These are phyloP conservation scores for Kwoniella sp. DNA, from an alignment of 768 basidiomycete genomes.

Conservation along the genomic window DNA sequence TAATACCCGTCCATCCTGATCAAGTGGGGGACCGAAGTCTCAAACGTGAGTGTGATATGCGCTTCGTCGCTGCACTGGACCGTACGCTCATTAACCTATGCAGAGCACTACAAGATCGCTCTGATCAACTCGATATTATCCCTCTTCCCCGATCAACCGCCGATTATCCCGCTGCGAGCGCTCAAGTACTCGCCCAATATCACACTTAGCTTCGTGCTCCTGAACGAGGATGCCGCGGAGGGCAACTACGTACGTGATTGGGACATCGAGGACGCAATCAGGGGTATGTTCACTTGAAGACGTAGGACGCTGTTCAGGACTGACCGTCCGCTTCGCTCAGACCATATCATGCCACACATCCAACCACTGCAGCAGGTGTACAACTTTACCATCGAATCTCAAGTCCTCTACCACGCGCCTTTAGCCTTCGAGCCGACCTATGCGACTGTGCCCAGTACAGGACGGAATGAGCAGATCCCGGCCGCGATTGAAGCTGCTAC, in stretches of 20 bases:
- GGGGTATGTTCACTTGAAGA: constrained; percentile 55
- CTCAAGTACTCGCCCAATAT: constrained; percentile 76
- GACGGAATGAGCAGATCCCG: constrained; percentile 8
- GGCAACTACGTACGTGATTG: constrained; percentile 63
- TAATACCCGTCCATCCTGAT: constrained; percentile 36
- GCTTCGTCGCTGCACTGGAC: not conserved
- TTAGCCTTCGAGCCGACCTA: constrained; percentile 67
- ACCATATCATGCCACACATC: constrained; percentile 65
- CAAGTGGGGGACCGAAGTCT: constrained; percentile 28
- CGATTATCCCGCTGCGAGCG: constrained; percentile 52
- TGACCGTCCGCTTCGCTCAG: constrained; percentile 51
- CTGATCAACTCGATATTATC: constrained; percentile 31
- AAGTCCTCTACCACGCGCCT: constrained; percentile 86
- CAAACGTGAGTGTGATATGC: constrained; percentile 14
- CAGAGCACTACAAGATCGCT: constrained; percentile 54
- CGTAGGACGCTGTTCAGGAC: not conserved
- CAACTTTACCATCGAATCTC: constrained; percentile 90
- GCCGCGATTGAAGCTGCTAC: constrained; percentile 11
- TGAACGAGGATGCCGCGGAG: constrained; percentile 80
- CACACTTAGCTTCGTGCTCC: constrained; percentile 82
- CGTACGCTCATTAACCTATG: not conserved
- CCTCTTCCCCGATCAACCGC: constrained; percentile 28
- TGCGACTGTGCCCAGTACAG: not conserved
- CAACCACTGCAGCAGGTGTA: constrained; percentile 63
- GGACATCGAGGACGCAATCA: constrained; percentile 66